Evolutionary conservation across 2,329 filamentous ascomycete genomes (phyloP).

Genomic region (Fusarium pininemorale): DNA sequence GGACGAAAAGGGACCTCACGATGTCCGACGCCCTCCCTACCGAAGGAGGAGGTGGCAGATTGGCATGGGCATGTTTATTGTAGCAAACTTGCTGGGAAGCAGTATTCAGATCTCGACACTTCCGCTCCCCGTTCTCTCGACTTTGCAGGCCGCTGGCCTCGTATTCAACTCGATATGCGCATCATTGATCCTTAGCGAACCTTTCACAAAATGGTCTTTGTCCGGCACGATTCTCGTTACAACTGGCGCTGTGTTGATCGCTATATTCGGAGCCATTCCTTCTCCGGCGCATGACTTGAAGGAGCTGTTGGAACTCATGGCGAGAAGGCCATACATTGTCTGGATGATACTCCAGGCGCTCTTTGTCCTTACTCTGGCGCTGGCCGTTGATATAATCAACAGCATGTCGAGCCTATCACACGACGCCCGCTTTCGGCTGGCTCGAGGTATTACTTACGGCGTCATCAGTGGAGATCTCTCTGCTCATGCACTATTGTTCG

Average conservation of each 20-base stretch:
- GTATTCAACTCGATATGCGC: conserved; percentile 99
- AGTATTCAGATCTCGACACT: conserved; percentile 97
- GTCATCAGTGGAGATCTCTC: conserved; percentile 92
- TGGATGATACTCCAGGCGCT: conserved; percentile 89
- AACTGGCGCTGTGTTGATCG: conserved; percentile 88
- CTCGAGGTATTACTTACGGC: conserved; percentile 87
- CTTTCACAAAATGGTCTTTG: conserved; percentile 93
- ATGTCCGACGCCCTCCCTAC: conserved; percentile 86
- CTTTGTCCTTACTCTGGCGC: conserved; percentile 74
- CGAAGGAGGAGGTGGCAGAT: conserved; percentile 93
- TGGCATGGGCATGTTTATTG: conserved; percentile 96
- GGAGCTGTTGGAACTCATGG: conserved; percentile 81
- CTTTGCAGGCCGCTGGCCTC: conserved; percentile 91
- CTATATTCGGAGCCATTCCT: conserved; percentile 90
- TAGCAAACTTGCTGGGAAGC: conserved; percentile 93
- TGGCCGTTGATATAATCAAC: conserved; percentile 67
- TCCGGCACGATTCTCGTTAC: conserved; percentile 90
- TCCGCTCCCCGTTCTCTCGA: conserved; percentile 92
- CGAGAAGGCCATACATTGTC: conserved; percentile 77
- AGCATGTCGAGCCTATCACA: conserved; percentile 62
- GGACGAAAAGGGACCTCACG: conserved; percentile 86
- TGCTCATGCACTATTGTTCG: conserved; percentile 90
- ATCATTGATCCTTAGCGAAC: conserved; percentile 88
- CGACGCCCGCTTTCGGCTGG: conserved; percentile 75
- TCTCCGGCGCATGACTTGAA: conserved; percentile 89